A percentile compares a stretch with the other conserved stretches of the same genome.
These are phyloP conservation scores for Beauveria rudraprayagi DNA, from an alignment of 2,329 filamentous ascomycete species.

Conservation along the genomic window DNA sequence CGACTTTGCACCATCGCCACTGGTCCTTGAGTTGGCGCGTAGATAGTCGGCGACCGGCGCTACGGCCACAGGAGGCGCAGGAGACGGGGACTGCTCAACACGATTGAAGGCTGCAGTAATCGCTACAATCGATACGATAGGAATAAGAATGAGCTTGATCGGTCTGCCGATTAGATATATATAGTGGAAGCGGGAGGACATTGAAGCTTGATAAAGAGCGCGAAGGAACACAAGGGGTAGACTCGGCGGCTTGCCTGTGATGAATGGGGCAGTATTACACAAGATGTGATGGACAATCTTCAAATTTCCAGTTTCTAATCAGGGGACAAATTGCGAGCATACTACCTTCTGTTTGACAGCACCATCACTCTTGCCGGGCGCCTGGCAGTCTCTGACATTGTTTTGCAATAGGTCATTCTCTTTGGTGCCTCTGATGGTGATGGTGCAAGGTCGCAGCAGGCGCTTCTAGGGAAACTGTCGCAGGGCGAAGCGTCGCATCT, in stretches of 20 bases:
- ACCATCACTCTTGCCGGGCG: no score
- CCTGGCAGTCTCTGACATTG: neutral
- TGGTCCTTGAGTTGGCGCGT: no score
- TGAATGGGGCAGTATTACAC: no score
- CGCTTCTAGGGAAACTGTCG: neutral
- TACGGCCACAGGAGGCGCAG: no score
- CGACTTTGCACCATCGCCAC: no score
- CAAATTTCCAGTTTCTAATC: no score
- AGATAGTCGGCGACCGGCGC: no score
- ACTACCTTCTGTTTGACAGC: no score
- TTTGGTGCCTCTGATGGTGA: neutral
- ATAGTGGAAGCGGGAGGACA: neutral
- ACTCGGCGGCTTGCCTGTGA: no score
- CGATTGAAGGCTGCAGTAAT: neutral
- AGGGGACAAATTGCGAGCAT: no score
- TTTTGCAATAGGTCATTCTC: neutral
- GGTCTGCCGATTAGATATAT: neutral
- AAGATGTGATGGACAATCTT: no score
- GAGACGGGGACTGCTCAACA: no score
- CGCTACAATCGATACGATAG: neutral
- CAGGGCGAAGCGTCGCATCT: neutral
- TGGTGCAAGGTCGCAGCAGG: neutral
- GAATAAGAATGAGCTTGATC: constrained; percentile 5
- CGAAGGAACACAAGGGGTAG: neutral
- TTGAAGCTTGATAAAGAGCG: neutral